Evolutionary conservation across 2,329 filamentous ascomycete genomes (phyloP), one percentile per base, ranked within the genome.

Genomic region (Trichoderma afroharzianum): DNA sequence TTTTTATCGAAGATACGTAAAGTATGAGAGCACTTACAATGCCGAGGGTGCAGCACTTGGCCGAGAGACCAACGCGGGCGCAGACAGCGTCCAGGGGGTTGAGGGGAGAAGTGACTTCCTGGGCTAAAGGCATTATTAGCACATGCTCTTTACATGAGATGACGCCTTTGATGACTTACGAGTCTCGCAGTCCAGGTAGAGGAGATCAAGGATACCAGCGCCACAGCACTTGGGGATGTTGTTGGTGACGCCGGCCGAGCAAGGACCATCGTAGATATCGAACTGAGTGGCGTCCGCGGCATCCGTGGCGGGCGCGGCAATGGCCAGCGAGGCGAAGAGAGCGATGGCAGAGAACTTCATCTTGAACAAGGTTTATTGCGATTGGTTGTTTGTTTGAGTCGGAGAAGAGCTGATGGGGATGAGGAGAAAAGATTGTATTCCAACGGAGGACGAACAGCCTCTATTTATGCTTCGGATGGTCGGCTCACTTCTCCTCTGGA

Each of bases 281-380:
- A 28, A 2, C n/a, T n/a, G n/a, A n/a, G n/a, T n/a, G n/a, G n/a
- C n/a, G n/a, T n/a, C n/a, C n/a, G n/a, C n/a, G n/a, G n/a, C n/a
- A n/a, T n/a, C n/a, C n/a, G n/a, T 14, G 24, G 71, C 55, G 15
- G 74, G 74, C 7, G 71, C 50, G 53, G 74, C 74, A 30, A 74
- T 24, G 24, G 67, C 74, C 61, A 73, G 62, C 43, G 74, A 43
- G n/a, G 57, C 68, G 26, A 74, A 70, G 50, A 76, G 71, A 26
- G 74, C 74, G 57, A 72, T 55, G 47, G 68, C 58, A 39, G 75
- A 50, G 73, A 75, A 73, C 72, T 76, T 73, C 75, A 76, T 76
- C 39, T 70, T 75, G 74, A 50, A 62, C 1, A n/a, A n/a, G n/a
- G 2, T 62, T 59, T n/a, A 21, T 12, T 32, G 55, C 7, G 21